Evolutionary conservation across 1,284 basidiomycete genomes (phyloP).

Genomic region (Fomes fomentarius): DNA sequence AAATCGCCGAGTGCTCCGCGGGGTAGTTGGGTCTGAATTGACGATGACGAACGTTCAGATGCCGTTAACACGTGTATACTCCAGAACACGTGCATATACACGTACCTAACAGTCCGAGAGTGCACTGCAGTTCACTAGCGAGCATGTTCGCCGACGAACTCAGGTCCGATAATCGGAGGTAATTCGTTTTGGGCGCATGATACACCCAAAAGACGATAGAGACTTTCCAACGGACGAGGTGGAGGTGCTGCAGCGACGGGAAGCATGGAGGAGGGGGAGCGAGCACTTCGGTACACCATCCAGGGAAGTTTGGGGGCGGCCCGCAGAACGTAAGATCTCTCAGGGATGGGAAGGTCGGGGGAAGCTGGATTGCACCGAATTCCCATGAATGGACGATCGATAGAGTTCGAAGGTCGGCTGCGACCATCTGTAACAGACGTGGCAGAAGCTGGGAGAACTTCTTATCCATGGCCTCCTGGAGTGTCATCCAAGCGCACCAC

Average conservation of each 20-base stretch:
- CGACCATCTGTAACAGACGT: constrained; percentile 3
- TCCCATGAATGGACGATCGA: constrained; percentile 14
- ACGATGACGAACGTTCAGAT: too few species aligned
- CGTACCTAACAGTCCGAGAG: background rate
- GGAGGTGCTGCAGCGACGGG: constrained; percentile 3
- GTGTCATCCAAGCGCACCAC: background rate
- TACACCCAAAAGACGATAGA: constrained; percentile 5
- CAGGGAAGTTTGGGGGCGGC: constrained; percentile 2
- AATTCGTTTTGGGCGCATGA: constrained; percentile 2
- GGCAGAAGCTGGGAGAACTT: constrained; percentile 4
- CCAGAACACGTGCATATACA: too few species aligned
- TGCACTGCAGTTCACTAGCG: background rate
- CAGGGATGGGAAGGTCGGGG: constrained; percentile 2
- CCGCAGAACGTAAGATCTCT: constrained; percentile 6
- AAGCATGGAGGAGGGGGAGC: constrained; percentile 2
- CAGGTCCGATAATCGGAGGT: constrained; percentile 8
- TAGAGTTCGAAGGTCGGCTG: constrained; percentile 3
- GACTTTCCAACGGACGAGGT: constrained; percentile 4
- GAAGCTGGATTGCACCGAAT: constrained; percentile 5
- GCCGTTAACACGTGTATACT: too few species aligned
- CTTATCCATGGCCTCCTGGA: constrained; percentile 3
- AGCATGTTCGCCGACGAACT: background rate
- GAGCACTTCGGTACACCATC: background rate
- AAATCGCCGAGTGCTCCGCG: background rate
- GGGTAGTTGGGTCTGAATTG: too few species aligned